Conservation (phyloP, 352 stramenopile species). For the Phytophthora sojae region DNA sequence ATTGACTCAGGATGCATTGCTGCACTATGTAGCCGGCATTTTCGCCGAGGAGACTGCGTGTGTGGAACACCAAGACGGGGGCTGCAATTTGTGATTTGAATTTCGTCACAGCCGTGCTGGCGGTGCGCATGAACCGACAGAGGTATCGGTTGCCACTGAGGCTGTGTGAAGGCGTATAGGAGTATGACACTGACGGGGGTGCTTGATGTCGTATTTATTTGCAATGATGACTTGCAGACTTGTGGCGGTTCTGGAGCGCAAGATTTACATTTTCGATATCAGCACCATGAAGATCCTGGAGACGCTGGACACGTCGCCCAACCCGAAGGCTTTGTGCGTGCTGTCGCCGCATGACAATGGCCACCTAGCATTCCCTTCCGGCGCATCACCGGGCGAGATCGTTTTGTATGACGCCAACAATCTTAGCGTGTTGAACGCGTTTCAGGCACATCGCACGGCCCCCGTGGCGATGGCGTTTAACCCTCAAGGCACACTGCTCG, state of each 20-base stretch:
- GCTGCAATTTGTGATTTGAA: conserved; percentile 93
- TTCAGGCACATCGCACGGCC: conserved; percentile 88
- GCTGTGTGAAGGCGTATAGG: neutral
- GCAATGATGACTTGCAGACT: conserved; percentile 39
- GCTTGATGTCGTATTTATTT: neutral
- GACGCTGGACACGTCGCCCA: conserved; percentile 91
- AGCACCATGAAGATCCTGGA: conserved; percentile 94
- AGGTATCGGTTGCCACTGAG: conserved; percentile 40
- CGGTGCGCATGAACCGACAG: conserved; percentile 93
- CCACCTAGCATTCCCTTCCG: conserved; percentile 86
- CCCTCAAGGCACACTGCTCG: conserved; percentile 82
- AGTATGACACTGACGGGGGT: conserved; percentile 4
- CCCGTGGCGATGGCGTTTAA: conserved; percentile 93
- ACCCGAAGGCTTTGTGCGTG: conserved; percentile 85
- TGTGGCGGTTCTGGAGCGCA: conserved; percentile 88
- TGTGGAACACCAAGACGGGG: conserved; percentile 94
- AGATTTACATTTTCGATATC: conserved; percentile 95
- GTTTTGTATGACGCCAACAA: conserved; percentile 94
- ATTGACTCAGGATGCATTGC: neutral
- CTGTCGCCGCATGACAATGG: conserved; percentile 89
- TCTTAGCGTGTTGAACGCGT: conserved; percentile 91
- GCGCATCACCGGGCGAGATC: conserved; percentile 85
- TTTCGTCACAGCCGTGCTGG: conserved; percentile 91
- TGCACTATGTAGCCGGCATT: conserved; percentile 77
- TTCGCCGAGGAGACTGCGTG: conserved; percentile 86